Evolutionary conservation across 78 protist species (phyloP).

Genomic region (Isochrysis galbana): DNA sequence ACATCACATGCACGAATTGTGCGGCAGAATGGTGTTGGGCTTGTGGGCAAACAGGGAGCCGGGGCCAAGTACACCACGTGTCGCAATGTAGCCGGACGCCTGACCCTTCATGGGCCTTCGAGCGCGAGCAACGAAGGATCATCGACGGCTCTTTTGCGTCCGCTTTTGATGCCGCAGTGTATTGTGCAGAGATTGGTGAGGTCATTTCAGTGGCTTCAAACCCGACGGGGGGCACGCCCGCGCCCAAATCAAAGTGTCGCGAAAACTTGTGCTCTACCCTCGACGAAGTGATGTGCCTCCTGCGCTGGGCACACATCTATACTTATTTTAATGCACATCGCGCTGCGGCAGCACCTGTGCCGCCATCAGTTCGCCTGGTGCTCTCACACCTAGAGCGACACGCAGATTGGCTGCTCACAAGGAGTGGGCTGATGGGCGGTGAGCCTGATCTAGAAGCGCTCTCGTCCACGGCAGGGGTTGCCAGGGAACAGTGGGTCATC

Average conservation of each 20-base stretch:
- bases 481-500: too few species aligned
- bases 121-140: background rate
- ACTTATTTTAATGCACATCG: background rate
- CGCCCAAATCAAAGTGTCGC: background rate
- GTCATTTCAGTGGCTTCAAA: background rate
- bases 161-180: background rate
- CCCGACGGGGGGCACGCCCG: background rate
- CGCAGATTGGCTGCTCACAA: background rate
- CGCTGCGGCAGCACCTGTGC: background rate
- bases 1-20: background rate
- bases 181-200: background rate
- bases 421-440: too few species aligned
- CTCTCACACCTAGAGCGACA: background rate
- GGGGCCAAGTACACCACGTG: background rate
- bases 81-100: background rate
- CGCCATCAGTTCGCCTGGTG: background rate
- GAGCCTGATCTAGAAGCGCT: too few species aligned
- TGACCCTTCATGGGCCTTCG: background rate
- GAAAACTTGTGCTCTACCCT: background rate
- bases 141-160: background rate
- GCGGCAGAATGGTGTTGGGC: background rate
- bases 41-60: background rate
- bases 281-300: background rate
- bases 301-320: background rate
- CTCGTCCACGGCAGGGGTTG: too few species aligned